Evolutionary conservation across 495 filamentous ascomycete species (phyloP).

Genomic region (Penicillium arizonense): DNA sequence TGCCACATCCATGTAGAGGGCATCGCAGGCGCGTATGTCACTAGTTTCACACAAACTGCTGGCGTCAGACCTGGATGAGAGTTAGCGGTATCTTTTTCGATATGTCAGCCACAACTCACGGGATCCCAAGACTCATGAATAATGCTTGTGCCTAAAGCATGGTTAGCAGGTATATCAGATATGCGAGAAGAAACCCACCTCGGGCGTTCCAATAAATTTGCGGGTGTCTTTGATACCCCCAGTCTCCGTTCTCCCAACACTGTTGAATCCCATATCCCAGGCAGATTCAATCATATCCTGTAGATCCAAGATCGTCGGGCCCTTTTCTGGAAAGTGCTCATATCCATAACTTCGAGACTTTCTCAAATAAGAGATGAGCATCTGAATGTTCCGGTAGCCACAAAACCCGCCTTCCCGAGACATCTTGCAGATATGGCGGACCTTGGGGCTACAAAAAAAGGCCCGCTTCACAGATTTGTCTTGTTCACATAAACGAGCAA

Average conservation of each 20-base stretch:
- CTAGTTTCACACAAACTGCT: slow-evolving; percentile 43
- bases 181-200: slow-evolving; percentile 50
- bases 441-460: slow-evolving; percentile 75
- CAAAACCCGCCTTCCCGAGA: slow-evolving; percentile 86
- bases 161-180: slow-evolving; percentile 8
- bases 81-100: slow-evolving; percentile 7
- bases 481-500: slow-evolving; percentile 68
- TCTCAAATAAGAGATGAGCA: slow-evolving; percentile 79
- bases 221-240: slow-evolving; percentile 84
- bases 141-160: slow-evolving; percentile 71
- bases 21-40: slow-evolving; percentile 46
- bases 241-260: slow-evolving; percentile 71
- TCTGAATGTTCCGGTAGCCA: slow-evolving; percentile 97
- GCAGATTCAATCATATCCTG: slow-evolving; percentile 89
- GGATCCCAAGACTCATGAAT: slow-evolving; percentile 65
- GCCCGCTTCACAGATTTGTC: slow-evolving; percentile 63
- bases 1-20: slow-evolving; percentile 67
- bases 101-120: slow-evolving; percentile 45
- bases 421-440: slow-evolving; percentile 80
- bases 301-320: slow-evolving; percentile 80
- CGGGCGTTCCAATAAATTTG: slow-evolving; percentile 94
- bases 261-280: slow-evolving; percentile 85
- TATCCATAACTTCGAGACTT: slow-evolving; percentile 53
- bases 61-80: slow-evolving; percentile 46
- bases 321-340: slow-evolving; percentile 54